Evolutionary conservation across 352 stramenopile species (phyloP).

Genomic region (Phytophthora chlamydospora): DNA sequence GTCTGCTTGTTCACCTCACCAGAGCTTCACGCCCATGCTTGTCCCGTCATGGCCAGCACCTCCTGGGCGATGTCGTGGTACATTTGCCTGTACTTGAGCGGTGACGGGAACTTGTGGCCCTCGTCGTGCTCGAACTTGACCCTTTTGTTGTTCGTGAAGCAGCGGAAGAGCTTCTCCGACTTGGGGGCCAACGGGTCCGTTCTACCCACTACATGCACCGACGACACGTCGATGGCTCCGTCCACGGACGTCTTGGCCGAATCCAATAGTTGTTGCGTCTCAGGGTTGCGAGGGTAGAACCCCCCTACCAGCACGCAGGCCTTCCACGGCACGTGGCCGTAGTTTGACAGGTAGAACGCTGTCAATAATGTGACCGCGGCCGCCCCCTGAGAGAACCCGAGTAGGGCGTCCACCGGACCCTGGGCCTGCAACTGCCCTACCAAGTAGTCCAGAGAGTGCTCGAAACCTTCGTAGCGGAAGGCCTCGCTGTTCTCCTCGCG

Average conservation of each 20-base stretch:
- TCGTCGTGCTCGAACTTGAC: constrained; percentile 71
- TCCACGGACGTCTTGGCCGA: constrained; percentile 34
- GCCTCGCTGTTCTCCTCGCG: constrained; percentile 19
- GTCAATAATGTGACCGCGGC: constrained; percentile 65
- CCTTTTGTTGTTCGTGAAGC: constrained; percentile 43
- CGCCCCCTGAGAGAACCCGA: constrained; percentile 81
- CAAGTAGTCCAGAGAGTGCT: constrained; percentile 70
- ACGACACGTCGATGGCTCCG: constrained; percentile 59
- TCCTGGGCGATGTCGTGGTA: constrained; percentile 58
- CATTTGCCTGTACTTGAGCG: constrained; percentile 44
- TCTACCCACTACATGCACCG: constrained; percentile 70
- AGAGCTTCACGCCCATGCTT: constrained; percentile 15
- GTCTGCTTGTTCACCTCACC: no score
- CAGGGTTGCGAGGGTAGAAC: constrained; percentile 53
- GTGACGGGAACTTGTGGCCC: constrained; percentile 80
- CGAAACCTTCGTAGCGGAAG: constrained; percentile 67
- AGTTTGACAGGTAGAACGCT: constrained; percentile 55
- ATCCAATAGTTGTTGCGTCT: constrained; percentile 63
- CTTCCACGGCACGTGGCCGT: constrained; percentile 59
- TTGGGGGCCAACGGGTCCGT: constrained; percentile 51
- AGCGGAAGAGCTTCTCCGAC: constrained; percentile 55
- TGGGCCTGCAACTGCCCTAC: constrained; percentile 52
- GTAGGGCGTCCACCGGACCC: constrained; percentile 61
- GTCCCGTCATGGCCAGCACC: constrained; percentile 44
- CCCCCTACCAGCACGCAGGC: constrained; percentile 68